These are phyloP conservation scores for Trypanosoma caninum DNA, from an alignment of 208 protist genomes.

Conservation along the genomic window DNA sequence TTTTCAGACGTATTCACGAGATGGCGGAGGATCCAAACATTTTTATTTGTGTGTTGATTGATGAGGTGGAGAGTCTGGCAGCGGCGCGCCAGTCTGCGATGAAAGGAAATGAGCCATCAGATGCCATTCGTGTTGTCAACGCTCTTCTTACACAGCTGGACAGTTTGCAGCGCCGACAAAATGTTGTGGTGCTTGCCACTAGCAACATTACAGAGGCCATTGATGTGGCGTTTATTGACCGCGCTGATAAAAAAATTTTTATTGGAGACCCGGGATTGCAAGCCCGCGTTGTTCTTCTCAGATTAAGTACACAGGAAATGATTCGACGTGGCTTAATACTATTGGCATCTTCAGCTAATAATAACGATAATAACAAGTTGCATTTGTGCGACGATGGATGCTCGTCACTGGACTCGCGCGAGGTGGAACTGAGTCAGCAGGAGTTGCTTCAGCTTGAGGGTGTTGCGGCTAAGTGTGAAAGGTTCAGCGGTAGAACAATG, in stretches of 20 bases:
- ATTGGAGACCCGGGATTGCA: slow-evolving; percentile 85
- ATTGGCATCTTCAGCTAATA: neutral
- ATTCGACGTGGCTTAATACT: slow-evolving; percentile 45
- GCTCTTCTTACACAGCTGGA: slow-evolving; percentile 97
- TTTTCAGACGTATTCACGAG: slow-evolving; percentile 90
- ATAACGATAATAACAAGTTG: neutral
- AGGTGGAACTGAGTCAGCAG: neutral
- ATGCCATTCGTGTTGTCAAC: slow-evolving; percentile 94
- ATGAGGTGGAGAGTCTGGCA: slow-evolving; percentile 96
- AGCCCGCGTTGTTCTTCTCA: slow-evolving; percentile 76
- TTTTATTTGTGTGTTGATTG: slow-evolving; percentile 92
- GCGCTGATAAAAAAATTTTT: slow-evolving; percentile 94
- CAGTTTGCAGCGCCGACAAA: slow-evolving; percentile 72
- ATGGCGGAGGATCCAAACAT: slow-evolving; percentile 38
- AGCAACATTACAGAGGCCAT: slow-evolving; percentile 95
- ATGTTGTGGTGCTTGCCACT: slow-evolving; percentile 94
- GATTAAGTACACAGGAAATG: slow-evolving; percentile 77
- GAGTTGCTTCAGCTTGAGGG: slow-evolving; percentile 18
- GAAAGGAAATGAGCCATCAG: slow-evolving; percentile 92
- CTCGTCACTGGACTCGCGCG: neutral
- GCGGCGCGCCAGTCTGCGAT: slow-evolving; percentile 86
- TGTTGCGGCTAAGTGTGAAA: slow-evolving; percentile 47
- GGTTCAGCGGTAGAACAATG: slow-evolving; percentile 87
- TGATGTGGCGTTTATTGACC: slow-evolving; percentile 94
- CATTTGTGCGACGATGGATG: too few species aligned